phyloP scores from a whole-genome alignment of 306 rosid genomes.

The Cicer bijugum region DNA sequence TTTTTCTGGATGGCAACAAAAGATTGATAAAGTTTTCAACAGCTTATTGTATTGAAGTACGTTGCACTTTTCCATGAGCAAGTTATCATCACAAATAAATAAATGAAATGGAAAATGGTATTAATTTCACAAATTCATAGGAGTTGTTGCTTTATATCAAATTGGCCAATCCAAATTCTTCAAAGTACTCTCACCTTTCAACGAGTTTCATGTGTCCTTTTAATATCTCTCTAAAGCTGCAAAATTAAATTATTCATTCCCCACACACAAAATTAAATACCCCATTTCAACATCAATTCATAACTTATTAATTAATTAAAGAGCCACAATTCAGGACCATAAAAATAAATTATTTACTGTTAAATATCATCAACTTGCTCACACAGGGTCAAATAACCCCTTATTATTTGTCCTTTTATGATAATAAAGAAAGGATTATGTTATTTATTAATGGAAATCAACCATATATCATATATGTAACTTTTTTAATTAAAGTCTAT shows the following conservation, averaged over 20 bases:
- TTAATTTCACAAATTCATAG: conserved; percentile 28
- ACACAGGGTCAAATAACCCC: conserved; percentile 7
- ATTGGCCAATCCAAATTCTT: conserved; percentile 38
- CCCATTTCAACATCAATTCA: too few relatives aligned
- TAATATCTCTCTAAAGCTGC: conserved; percentile 32
- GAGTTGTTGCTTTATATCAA: conserved; percentile 30
- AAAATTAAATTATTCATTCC: conserved; percentile 37
- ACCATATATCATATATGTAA: background rate
- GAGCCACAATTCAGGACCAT: background rate
- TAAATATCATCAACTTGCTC: background rate
- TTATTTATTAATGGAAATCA: conserved; percentile 11
- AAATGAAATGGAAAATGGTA: conserved; percentile 33
- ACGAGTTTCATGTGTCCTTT: conserved; percentile 16
- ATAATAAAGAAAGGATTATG: background rate
- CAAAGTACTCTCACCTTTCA: conserved; percentile 7
- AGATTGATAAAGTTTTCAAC: conserved; percentile 45
- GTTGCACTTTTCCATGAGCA: conserved; percentile 35
- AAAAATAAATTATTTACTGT: background rate
- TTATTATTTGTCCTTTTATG: background rate
- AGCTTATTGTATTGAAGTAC: conserved; percentile 46
- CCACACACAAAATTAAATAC: background rate
- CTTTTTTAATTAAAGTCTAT: background rate
- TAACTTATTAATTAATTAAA: background rate
- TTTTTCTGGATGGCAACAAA: conserved; percentile 32
- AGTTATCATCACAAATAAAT: conserved; percentile 41